phyloP scores from a whole-genome alignment of 495 filamentous ascomycete species.

The Aspergillus bertholletiae region DNA sequence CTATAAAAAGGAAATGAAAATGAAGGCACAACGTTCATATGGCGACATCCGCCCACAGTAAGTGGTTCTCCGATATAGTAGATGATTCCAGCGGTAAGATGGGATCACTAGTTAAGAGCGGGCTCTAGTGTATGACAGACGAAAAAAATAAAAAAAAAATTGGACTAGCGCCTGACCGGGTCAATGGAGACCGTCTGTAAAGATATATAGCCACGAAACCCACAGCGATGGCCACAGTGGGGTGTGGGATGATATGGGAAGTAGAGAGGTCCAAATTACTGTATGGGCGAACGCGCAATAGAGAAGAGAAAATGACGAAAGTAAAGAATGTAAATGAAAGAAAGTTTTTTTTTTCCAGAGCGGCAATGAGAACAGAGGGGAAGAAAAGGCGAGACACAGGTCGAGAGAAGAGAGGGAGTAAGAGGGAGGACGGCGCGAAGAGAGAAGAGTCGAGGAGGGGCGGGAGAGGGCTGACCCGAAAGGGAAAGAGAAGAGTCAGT shows the following conservation, averaged over 20 bases:
- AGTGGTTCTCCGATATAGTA: slow-evolving; percentile 11
- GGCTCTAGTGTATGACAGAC: neutral
- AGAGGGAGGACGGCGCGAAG: slow-evolving; percentile 31
- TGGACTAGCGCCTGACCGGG: slow-evolving; percentile 6
- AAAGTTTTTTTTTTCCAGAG: slow-evolving; percentile 8
- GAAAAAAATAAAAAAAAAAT: too few relatives aligned
- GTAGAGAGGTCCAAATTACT: slow-evolving; percentile 35
- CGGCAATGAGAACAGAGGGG: slow-evolving; percentile 10
- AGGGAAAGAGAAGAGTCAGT: slow-evolving; percentile 8
- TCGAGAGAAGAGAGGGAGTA: slow-evolving; percentile 49
- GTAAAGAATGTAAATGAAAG: slow-evolving; percentile 38
- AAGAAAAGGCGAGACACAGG: slow-evolving; percentile 12
- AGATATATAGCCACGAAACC: slow-evolving; percentile 23
- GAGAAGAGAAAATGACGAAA: slow-evolving; percentile 47
- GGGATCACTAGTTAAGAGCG: neutral
- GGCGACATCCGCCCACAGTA: slow-evolving; percentile 47
- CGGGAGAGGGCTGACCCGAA: slow-evolving; percentile 20
- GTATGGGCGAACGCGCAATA: slow-evolving; percentile 49
- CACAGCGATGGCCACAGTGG: slow-evolving; percentile 15
- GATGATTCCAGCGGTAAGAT: neutral
- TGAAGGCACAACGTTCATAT: slow-evolving; percentile 33
- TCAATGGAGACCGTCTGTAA: slow-evolving; percentile 12
- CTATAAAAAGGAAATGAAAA: slow-evolving; percentile 20
- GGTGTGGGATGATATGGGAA: slow-evolving; percentile 24
- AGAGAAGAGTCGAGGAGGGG: slow-evolving; percentile 27